phyloP scores from a whole-genome alignment of 805 yeast genomes.

The Starmerella apis region DNA sequence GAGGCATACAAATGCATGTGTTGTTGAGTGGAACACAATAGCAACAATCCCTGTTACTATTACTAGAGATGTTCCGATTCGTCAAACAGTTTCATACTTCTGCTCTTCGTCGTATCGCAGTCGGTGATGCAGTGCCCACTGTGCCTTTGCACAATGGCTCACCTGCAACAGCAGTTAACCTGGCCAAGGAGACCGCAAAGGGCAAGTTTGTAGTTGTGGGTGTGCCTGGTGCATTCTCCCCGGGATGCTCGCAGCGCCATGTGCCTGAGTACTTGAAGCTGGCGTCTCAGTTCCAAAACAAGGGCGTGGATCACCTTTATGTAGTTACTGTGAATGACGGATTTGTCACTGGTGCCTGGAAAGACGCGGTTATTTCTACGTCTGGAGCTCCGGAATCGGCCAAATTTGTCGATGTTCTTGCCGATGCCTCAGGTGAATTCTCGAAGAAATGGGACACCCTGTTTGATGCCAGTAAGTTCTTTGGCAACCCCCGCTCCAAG shows the following conservation, averaged over 20 bases:
- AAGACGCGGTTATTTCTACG: slow-evolving; percentile 32
- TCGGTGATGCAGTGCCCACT: slow-evolving; percentile 55
- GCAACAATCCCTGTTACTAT: too few species aligned
- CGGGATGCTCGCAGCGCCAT: slow-evolving; percentile 63
- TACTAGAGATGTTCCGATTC: slow-evolving; percentile 1
- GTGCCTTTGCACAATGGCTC: slow-evolving; percentile 46
- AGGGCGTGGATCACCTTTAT: slow-evolving; percentile 55
- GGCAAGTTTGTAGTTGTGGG: slow-evolving; percentile 51
- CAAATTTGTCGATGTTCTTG: slow-evolving; percentile 45
- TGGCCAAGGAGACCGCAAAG: slow-evolving; percentile 38
- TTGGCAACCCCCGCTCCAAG: slow-evolving; percentile 65
- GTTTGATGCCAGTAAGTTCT: slow-evolving; percentile 65
- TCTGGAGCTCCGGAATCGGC: slow-evolving; percentile 22
- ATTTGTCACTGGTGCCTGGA: slow-evolving; percentile 79
- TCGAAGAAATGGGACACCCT: slow-evolving; percentile 51
- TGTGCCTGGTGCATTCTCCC: slow-evolving; percentile 72
- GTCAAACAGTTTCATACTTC: slow-evolving; percentile 21
- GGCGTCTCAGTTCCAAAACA: slow-evolving; percentile 43
- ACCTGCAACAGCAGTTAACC: slow-evolving; percentile 52
- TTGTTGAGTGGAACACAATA: neutral
- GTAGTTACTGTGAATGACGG: slow-evolving; percentile 79
- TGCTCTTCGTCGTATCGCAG: slow-evolving; percentile 35
- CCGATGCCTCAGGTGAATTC: slow-evolving; percentile 73
- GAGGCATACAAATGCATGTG: neutral
- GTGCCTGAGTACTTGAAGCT: slow-evolving; percentile 61